phyloP scores from a whole-genome alignment of 805 yeast genomes.

The Scheffersomyces lignosus region DNA sequence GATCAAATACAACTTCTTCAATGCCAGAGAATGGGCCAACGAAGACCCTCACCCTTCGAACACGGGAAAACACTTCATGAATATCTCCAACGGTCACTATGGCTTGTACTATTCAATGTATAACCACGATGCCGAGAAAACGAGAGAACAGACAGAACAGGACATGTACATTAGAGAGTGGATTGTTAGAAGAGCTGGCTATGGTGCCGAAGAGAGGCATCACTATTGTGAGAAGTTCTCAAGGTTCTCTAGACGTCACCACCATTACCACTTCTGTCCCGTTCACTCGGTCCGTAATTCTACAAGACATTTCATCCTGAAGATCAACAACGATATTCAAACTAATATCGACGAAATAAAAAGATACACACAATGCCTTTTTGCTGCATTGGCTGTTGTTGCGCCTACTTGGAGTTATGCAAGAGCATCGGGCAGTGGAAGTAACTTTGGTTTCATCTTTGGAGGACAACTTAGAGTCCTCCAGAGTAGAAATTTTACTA shows the following conservation, averaged over 20 bases:
- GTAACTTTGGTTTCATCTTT: not conserved
- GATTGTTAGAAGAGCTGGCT: not conserved
- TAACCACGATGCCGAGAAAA: conserved; percentile 32
- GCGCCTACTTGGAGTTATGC: not conserved
- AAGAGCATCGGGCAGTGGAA: not conserved
- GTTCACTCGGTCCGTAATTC: not conserved
- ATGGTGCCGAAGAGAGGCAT: not conserved
- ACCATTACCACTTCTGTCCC: not conserved
- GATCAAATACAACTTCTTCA: conserved; percentile 7
- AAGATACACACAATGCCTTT: not conserved
- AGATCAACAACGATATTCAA: conserved; percentile 28
- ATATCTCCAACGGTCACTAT: conserved; percentile 41
- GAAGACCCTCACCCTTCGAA: conserved; percentile 27
- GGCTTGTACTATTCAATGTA: conserved; percentile 42
- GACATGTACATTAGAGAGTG: not conserved
- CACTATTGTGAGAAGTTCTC: conserved; percentile 6
- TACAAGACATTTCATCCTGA: conserved; percentile 28
- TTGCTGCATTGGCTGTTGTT: not conserved
- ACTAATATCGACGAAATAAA: conserved; percentile 26
- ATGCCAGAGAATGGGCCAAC: conserved; percentile 14
- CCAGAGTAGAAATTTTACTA: not conserved
- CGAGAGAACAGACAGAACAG: conserved; percentile 1
- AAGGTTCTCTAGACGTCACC: too few relatives aligned
- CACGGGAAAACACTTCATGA: conserved; percentile 16
- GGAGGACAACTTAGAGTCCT: too few relatives aligned